Conservation (phyloP, 331 rosid genomes). For the Cydonia oblonga region DNA sequence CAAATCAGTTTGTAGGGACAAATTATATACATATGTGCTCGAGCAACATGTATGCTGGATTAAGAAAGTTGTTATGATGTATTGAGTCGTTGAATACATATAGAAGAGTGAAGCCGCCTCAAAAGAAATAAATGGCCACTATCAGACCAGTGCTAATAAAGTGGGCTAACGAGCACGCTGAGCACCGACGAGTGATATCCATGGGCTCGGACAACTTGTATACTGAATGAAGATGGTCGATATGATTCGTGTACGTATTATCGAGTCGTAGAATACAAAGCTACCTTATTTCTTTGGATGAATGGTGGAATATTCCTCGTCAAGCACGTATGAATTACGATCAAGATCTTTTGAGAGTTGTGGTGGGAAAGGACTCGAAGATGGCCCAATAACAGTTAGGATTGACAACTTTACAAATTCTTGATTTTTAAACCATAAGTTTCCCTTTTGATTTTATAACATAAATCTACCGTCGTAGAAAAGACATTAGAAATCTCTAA, state of each 20-base stretch:
- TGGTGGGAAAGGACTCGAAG: neutral
- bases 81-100: neutral
- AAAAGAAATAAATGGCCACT: fast-evolving
- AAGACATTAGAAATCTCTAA: neutral
- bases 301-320: neutral
- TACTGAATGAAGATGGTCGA: too few relatives aligned
- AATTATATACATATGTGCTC: fast-evolving
- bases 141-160: too few relatives aligned
- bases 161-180: neutral
- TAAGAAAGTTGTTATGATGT: too few relatives aligned
- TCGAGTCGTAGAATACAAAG: too few relatives aligned
- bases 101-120: too few relatives aligned
- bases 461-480: neutral
- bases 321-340: neutral
- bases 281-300: too few relatives aligned
- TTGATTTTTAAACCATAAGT: neutral
- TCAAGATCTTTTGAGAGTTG: neutral
- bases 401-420: neutral
- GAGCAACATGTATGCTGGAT: neutral
- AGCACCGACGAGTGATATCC: too few relatives aligned
- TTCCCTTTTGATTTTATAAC: neutral
- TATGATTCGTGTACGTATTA: too few relatives aligned
- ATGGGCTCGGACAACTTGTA: too few relatives aligned
- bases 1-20: fast-evolving
- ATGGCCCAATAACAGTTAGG: neutral